Base-by-base conservation (phyloP, 441 rosid species). In the Pelargonium cotyledonis region DNA sequence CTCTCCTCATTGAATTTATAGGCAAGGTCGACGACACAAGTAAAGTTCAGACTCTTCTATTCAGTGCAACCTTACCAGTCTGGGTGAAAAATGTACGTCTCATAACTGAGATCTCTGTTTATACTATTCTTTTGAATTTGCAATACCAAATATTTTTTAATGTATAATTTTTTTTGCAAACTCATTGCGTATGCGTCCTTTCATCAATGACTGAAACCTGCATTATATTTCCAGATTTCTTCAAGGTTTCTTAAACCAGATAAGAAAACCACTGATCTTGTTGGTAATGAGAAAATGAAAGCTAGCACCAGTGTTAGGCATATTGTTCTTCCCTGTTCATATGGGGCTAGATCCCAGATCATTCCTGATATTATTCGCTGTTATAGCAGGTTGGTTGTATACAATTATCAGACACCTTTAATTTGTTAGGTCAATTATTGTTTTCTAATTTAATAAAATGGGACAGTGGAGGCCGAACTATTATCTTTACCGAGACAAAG, bases 41-140 rank as follows among this genome's bases (percentile, higher is more conserved):
- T 63, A 91, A 88, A 76, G 99, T 94, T 70, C 96, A 89, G 86
- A 94, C 99, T 2, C 94, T 94, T 82, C 99, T 94, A 68, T 89
- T 91, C 81, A 94, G 99, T 80, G 97, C 97, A 35, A 94, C 97
- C 64, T 79, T 94, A 67, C 99, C 95, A n/a, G 8, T 21, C 51
- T 94, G 97, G 99, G 97, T 91, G 82, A 77, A 94, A 82, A 70
- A 80, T 55, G 99, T 91, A 67, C 7, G 92, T 83, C 57, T 74
- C 72, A 73, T 51, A 35, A 43, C 63, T 43, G 14, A 64, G 21
- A 49, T 62, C 19, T 60, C 51, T 40, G 2, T 18, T 71, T 21
- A 1, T 19, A 49, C 31, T 38, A 9, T 5, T 15, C 76, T n/a
- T 44, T 38, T 40, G 14, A 31, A 14, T 65, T 55, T 41, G 8